Base-by-base conservation (phyloP, 768 basidiomycete genomes). In the Suillus fuscotomentosus region DNA sequence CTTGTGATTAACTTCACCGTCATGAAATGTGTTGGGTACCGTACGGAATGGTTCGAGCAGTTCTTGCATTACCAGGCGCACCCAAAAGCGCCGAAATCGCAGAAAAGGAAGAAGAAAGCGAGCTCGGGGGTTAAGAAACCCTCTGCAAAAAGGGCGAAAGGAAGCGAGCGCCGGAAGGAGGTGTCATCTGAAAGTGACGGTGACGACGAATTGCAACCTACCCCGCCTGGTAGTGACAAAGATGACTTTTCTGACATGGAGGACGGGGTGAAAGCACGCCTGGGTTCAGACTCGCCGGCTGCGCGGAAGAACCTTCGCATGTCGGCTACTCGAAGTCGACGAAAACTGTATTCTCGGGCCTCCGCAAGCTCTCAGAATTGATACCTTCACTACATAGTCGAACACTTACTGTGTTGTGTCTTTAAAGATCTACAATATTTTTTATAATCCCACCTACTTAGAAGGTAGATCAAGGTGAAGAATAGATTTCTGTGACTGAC, bases 21-120 rank as follows among this genome's bases (percentile, higher is more conserved):
- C 39, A 62, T 71, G 36, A 63, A 67, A 36, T 70, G 70, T 36
- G 69, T 67, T n/a, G 66, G 66, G n/a, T 71, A 67, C 60, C 70
- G 69, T 9, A 38, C 66, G 14, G 66, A 68, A 13, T 70, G 67
- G 70, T 65, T 68, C 51, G 66, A 70, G 36, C 34, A 61, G n/a
- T 61, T 70, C 38, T 22, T 65, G 20, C 47, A 67, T 27, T 66
- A 63, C 41, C 54, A 67, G 41, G 60, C 68, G 14, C 50, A 68
- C 41, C 67, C 70, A 5, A 68, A 70, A 27, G 60, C 69, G 20
- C 22, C 22, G 22, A 56, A 38, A 56, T 15, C 56, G 14, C 38
- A 56, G 20, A 56, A 38, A 38, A 62, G 61, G 39, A 27, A 38
- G 38, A 22, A 34, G 38, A 56, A 62, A 38, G 22, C 17, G 22